Evolutionary conservation across 345 rosid species (phyloP).

Genomic region (Reutealis trisperma): DNA sequence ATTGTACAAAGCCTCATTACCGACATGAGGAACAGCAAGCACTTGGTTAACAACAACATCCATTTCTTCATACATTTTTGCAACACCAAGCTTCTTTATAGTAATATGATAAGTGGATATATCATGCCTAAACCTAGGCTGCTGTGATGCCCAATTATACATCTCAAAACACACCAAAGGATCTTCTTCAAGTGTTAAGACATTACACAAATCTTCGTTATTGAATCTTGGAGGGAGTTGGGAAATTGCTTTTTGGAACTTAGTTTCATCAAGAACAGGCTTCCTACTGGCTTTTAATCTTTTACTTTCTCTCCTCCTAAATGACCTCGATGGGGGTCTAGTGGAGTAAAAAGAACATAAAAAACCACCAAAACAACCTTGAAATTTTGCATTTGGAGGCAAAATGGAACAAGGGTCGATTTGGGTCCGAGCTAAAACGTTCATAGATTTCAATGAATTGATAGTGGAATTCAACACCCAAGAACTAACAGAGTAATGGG

Average conservation of each 20-base stretch:
- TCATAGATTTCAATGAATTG: not conserved
- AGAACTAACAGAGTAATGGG: not conserved
- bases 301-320: slow-evolving; percentile 59
- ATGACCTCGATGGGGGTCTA: slow-evolving; percentile 51
- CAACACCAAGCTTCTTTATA: slow-evolving; percentile 78
- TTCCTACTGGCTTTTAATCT: slow-evolving; percentile 46
- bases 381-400: not conserved
- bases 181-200: slow-evolving; percentile 57
- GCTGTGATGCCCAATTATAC: slow-evolving; percentile 81
- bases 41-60: slow-evolving; percentile 79
- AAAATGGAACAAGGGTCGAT: not conserved
- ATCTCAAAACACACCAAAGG: slow-evolving; percentile 76
- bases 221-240: slow-evolving; percentile 70
- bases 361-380: slow-evolving; percentile 7
- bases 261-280: slow-evolving; percentile 58
- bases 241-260: slow-evolving; percentile 50
- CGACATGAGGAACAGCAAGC: slow-evolving; percentile 57
- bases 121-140: slow-evolving; percentile 73
- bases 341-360: slow-evolving; percentile 48
- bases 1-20: slow-evolving; percentile 75
- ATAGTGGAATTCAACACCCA: not conserved
- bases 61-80: slow-evolving; percentile 85
- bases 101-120: slow-evolving; percentile 59
- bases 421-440: slow-evolving; percentile 8
- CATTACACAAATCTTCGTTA: slow-evolving; percentile 62